Evolutionary conservation across 2,329 filamentous ascomycete genomes (phyloP).

Genomic region (Phaeosphaeriaceae sp.): DNA sequence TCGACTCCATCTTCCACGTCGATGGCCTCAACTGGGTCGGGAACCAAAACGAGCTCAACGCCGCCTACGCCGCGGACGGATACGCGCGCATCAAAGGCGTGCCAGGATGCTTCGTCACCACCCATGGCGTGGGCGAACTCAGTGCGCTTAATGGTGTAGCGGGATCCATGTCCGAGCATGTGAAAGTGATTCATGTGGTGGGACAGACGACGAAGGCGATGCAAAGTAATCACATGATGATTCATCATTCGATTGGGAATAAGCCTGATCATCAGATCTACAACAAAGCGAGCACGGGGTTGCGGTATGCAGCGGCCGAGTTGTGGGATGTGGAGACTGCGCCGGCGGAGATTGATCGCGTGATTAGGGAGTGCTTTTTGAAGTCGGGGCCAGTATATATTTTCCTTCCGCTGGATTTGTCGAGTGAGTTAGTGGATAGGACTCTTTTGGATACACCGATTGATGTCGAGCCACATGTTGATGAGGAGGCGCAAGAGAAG

Average conservation of each 20-base stretch:
- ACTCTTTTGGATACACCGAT: constrained; percentile 47
- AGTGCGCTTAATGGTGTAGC: constrained; percentile 56
- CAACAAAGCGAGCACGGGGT: constrained; percentile 48
- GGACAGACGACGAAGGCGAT: constrained; percentile 53
- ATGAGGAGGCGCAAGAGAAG: constrained; percentile 32
- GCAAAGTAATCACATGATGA: constrained; percentile 55
- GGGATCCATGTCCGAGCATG: constrained; percentile 53
- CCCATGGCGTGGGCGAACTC: constrained; percentile 66
- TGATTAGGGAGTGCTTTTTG: constrained; percentile 53
- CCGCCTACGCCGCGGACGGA: constrained; percentile 65
- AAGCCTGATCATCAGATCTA: constrained; percentile 54
- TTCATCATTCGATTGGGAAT: constrained; percentile 55
- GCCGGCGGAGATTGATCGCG: constrained; percentile 53
- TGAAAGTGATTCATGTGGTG: constrained; percentile 57
- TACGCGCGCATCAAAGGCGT: constrained; percentile 64
- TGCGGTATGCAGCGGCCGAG: constrained; percentile 51
- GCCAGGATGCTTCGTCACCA: constrained; percentile 61
- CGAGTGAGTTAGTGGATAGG: constrained; percentile 41
- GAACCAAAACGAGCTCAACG: constrained; percentile 67
- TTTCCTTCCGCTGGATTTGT: constrained; percentile 55
- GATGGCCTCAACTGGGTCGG: constrained; percentile 56
- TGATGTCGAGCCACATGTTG: constrained; percentile 39
- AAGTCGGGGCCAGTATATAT: constrained; percentile 55
- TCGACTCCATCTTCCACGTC: constrained; percentile 53
- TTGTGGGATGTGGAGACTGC: constrained; percentile 51